Evolutionary conservation across 2,329 filamentous ascomycete species (phyloP), one percentile per base, ranked within the genome.

Genomic region (Fusarium sp.): DNA sequence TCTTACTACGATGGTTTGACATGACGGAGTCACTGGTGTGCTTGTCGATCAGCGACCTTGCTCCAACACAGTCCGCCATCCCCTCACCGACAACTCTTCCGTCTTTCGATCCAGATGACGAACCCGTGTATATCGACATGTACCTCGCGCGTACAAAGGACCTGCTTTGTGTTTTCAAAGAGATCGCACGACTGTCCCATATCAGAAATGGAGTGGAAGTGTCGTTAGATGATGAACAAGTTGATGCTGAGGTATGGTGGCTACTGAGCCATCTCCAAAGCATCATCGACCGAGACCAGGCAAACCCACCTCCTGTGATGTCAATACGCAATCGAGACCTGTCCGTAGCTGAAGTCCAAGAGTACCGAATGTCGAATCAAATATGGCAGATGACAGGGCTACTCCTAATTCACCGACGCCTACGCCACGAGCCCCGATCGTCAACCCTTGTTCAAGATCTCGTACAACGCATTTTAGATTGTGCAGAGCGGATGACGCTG

Each of bases 11-110:
- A 22, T 70, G 68, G 68, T 70, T 65, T 22, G 68, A 70, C 9
- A 70, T 70, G 68, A 70, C 68, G 2, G 68, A 70, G 32, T 70
- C 68, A 4, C 4, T 70, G 6, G 68, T 70, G n/a, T 70, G 68
- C 12, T 59, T 69, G 27, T 53, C 68, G 1, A 58, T 64, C 5
- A 51, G 44, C n/a, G 67, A 71, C 3, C 63, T 70, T 9, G 68
- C 51, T 2, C 68, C 68, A 0, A 30, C 54, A n/a, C 58, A 71
- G 13, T 65, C 63, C 5, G 45, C 34, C 13, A 65, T 70, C 4
- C 68, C 68, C 11, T 69, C 68, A 18, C 67, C 68, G 2, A 59
- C 67, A 8, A 70, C 67, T 3, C 43, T 65, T 4, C 38, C 46
- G n/a, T 68, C 55, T 5, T 41, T 43, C 9, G 44, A 55, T n/a